phyloP scores from a whole-genome alignment of 192 early-diverging fungal genomes.

The Pilobolus umbonatus region DNA sequence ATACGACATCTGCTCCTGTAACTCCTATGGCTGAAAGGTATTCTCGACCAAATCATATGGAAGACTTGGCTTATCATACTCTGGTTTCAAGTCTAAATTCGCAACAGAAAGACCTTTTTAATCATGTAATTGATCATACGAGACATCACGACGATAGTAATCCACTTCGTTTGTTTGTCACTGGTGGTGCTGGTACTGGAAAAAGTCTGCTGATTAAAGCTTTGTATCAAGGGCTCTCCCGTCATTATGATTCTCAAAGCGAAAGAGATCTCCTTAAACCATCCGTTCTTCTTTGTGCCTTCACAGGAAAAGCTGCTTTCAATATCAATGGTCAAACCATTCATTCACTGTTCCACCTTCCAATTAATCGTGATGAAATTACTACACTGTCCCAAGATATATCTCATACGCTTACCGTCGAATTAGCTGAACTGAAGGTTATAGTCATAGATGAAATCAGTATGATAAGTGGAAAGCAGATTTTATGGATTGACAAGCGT shows the following conservation, averaged over 20 bases:
- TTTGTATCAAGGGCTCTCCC: background rate
- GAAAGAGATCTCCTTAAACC: background rate
- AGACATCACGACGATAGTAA: background rate
- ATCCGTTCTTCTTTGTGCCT: background rate
- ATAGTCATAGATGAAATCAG: background rate
- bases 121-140: background rate
- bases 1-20: background rate
- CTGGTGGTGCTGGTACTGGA: background rate
- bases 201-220: conserved; percentile 2
- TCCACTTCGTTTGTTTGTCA: background rate
- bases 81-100: background rate
- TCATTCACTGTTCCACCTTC: background rate
- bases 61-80: background rate
- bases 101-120: background rate
- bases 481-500: background rate
- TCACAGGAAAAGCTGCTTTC: conserved; percentile 2
- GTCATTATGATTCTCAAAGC: background rate
- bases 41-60: background rate
- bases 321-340: background rate
- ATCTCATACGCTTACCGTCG: background rate
- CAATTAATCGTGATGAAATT: background rate
- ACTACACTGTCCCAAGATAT: background rate
- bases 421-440: background rate
- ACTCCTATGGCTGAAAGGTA: background rate
- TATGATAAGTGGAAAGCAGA: background rate